Conservation (phyloP, 1,284 basidiomycete genomes). For the Trichosporon ovoides region DNA sequence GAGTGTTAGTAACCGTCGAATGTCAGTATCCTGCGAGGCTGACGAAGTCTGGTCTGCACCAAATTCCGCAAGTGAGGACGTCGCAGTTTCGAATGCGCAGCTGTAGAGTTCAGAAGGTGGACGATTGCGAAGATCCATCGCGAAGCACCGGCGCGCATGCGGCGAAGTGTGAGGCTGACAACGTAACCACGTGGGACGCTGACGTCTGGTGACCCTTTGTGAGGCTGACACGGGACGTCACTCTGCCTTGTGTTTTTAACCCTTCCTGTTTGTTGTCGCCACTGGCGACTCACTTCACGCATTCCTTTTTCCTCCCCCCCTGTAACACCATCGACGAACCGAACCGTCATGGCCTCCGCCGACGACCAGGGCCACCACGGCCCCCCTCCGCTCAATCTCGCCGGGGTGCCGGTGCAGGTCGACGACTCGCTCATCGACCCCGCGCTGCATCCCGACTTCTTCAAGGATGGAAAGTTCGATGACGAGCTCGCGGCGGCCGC, state of each 20-base stretch:
- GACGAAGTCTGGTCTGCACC: no score
- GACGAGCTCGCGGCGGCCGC: conserved; percentile 19
- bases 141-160: no score
- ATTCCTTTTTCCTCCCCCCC: conserved; percentile 9
- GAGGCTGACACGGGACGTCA: background rate
- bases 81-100: no score
- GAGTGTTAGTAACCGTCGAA: no score
- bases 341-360: conserved; percentile 5
- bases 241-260: background rate
- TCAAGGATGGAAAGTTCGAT: conserved; percentile 22
- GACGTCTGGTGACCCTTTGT: background rate
- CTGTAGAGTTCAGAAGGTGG: no score
- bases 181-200: background rate
- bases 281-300: conserved; percentile 4
- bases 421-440: conserved; percentile 23
- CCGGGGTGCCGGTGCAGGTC: conserved; percentile 15
- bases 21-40: no score
- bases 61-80: no score
- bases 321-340: background rate
- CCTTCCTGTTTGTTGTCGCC: conserved; percentile 1
- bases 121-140: no score
- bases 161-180: background rate
- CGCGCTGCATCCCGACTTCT: conserved; percentile 15
- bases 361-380: conserved; percentile 6
- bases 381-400: conserved; percentile 22